A percentile compares a stretch with the other conserved stretches of the same genome.
These are phyloP conservation scores for Suillus paluster DNA, from an alignment of 768 basidiomycete genomes.

Conservation along the genomic window DNA sequence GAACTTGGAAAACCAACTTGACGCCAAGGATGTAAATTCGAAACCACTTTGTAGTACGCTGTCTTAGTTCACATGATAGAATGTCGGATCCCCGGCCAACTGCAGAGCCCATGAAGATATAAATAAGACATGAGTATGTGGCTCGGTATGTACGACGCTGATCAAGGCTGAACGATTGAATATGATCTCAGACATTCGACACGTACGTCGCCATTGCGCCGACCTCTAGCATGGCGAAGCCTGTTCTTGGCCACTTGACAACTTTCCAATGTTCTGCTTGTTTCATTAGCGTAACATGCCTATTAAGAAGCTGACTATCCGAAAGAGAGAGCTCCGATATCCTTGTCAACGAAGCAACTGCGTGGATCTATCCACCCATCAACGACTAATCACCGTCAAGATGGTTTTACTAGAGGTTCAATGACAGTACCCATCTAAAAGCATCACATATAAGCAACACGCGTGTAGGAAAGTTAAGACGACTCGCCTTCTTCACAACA, in stretches of 20 bases:
- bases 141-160: too few relatives aligned
- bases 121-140: too few relatives aligned
- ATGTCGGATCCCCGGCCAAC: too few relatives aligned
- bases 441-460: slow-evolving; percentile 9
- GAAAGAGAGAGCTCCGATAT: not conserved
- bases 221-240: too few relatives aligned
- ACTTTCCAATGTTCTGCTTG: not conserved
- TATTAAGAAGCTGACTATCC: not conserved
- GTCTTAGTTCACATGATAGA: too few relatives aligned
- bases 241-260: too few relatives aligned
- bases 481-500: slow-evolving; percentile 80
- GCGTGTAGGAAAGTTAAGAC: slow-evolving; percentile 7
- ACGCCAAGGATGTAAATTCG: too few relatives aligned
- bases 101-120: too few relatives aligned
- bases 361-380: not conserved
- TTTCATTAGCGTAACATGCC: not conserved
- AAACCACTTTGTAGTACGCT: too few relatives aligned
- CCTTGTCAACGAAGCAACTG: not conserved
- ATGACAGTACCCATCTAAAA: slow-evolving; percentile 73
- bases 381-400: slow-evolving; percentile 19
- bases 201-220: too few relatives aligned
- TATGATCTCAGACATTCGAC: too few relatives aligned
- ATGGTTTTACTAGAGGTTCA: slow-evolving; percentile 64
- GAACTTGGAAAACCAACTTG: not conserved
- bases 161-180: too few relatives aligned